Conservation (phyloP, 257 asterid genomes). For the Capsicum pubescens region DNA sequence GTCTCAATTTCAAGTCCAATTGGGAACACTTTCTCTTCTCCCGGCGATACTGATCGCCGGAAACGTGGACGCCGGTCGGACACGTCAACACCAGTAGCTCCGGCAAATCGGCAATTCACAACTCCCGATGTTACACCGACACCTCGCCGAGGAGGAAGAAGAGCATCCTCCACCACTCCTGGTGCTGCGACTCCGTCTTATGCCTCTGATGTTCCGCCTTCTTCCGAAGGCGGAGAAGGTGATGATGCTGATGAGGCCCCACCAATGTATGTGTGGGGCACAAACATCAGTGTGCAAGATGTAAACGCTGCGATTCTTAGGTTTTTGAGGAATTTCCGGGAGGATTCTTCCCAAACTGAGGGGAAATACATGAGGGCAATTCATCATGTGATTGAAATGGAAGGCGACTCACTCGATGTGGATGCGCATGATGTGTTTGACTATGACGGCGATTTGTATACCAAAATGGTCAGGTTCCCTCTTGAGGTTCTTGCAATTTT, state of each 20-base stretch:
- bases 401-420: slow-evolving; percentile 97
- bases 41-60: slow-evolving; percentile 60
- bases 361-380: slow-evolving; percentile 85
- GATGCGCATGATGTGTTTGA: slow-evolving; percentile 83
- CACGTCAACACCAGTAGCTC: slow-evolving; percentile 63
- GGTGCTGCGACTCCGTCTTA: slow-evolving; percentile 72
- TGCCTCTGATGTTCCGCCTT: slow-evolving; percentile 62
- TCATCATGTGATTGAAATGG: slow-evolving; percentile 72
- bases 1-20: slow-evolving; percentile 75
- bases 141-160: slow-evolving; percentile 58
- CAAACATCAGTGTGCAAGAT: slow-evolving; percentile 86
- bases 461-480: slow-evolving; percentile 93
- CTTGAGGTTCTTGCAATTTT: slow-evolving; percentile 96
- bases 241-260: slow-evolving; percentile 70
- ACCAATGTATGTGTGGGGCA: slow-evolving; percentile 95
- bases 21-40: slow-evolving; percentile 79
- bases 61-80: slow-evolving; percentile 66
- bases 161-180: slow-evolving; percentile 52
- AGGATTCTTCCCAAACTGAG: slow-evolving; percentile 61
- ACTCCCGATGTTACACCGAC: slow-evolving; percentile 79
- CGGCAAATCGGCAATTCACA: slow-evolving; percentile 53
- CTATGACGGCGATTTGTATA: slow-evolving; percentile 77
- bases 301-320: slow-evolving; percentile 84
- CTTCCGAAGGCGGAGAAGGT: slow-evolving; percentile 79
- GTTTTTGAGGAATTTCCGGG: slow-evolving; percentile 86